phyloP scores from a whole-genome alignment of 139 green algal genomes.

The Micractinium sp. region DNA sequence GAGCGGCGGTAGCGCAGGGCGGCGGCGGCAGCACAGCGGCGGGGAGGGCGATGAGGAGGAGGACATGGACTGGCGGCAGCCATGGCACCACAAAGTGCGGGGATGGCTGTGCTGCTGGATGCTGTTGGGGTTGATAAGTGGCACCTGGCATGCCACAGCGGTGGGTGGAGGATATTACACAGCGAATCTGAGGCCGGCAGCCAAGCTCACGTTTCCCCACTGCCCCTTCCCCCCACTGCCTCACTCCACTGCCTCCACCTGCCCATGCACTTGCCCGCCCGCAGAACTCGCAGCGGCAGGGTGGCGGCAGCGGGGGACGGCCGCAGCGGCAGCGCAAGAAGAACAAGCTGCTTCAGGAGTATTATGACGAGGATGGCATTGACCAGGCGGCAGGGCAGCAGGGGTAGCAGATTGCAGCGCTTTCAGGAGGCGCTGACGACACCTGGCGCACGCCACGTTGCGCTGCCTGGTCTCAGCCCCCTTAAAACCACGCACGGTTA shows the following conservation, averaged over 20 bases:
- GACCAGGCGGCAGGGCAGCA: background rate
- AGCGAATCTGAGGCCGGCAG: too few species aligned
- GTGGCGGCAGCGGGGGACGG: background rate
- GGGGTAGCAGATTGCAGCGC: background rate
- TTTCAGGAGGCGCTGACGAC: too few species aligned
- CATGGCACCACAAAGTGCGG: background rate
- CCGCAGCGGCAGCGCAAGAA: slow-evolving; percentile 29
- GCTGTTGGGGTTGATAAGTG: too few species aligned
- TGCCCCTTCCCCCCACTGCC: background rate
- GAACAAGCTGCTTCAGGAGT: slow-evolving; percentile 33
- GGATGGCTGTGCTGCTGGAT: background rate
- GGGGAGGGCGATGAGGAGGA: background rate
- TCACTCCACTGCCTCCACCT: background rate
- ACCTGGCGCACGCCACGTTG: background rate
- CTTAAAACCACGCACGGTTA: too few species aligned
- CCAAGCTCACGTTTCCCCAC: too few species aligned
- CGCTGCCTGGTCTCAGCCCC: background rate
- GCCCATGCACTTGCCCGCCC: background rate
- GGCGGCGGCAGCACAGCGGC: background rate
- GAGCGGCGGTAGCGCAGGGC: background rate
- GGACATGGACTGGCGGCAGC: background rate
- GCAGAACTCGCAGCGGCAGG: background rate
- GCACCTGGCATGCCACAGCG: background rate
- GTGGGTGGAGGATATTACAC: too few species aligned
- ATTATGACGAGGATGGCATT: background rate